Evolutionary conservation across 192 early-diverging fungal species (phyloP), one percentile per base, ranked within the genome.

Genomic region (Coemansia sp.): DNA sequence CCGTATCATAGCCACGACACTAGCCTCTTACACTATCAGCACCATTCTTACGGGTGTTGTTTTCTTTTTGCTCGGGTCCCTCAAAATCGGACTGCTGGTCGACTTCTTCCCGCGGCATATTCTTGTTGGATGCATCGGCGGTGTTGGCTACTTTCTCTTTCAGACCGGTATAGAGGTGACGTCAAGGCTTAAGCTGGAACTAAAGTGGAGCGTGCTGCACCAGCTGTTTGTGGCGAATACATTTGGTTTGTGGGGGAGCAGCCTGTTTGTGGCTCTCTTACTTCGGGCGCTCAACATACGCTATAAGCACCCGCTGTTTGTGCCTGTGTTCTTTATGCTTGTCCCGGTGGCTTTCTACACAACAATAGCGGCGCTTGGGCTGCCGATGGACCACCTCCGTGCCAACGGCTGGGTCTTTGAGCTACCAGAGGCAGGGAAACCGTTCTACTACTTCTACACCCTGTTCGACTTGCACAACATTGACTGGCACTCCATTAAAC

Each of bases 71-170:
- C 82, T 99, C 2, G 97, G 96, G 15, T 82, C 86, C 28, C 90
- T 97, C 45, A 87, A 88, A 52, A 81, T 92, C 42, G 92, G 92
- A 10, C 84, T 85, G 26, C 69, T 94, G 59, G 90, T 93, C 21
- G 90, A 86, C 26, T 94, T 92, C 69, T 94, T 94, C 58, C 93
- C 93, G 23, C 77, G 95, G 12, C 97, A 97, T 64, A 95, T 97
- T 65, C 84, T 97, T 5, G 94, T 97, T 21, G 95, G 94, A 23
- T 97, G 93, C 73, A 97, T 97, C 67, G 95, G 83, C 58, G 95
- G 95, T 39, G 94, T 97, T 20, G 94, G 95, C 29, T 94, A 93
- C 87, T 99, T 99, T 72, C 70, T 99, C 63, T 59, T 99, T 8
- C 84, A 91, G 43, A 99, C 97, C 0, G 97, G 88, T 20, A 78